Base-by-base conservation (phyloP, 768 basidiomycete species). In the Kwoniella shandongensis region DNA sequence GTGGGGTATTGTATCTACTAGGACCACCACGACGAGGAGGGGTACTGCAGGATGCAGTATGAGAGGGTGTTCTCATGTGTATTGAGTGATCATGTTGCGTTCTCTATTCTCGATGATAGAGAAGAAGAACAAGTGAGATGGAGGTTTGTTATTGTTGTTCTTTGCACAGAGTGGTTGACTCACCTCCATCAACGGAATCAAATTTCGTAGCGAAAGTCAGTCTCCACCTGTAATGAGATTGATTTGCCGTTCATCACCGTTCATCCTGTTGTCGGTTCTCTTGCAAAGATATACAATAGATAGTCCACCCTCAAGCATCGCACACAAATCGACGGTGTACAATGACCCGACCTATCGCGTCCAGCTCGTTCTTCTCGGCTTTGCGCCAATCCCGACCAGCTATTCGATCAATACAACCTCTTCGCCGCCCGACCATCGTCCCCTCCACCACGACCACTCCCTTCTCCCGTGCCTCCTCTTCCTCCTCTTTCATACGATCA, bases 401-500 rank as follows among this genome's bases (percentile, higher is more conserved):
- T 13, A 2, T 36, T 4, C 26, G 30, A 23, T 18, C 26, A 3
- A 41, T 18, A 36, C 1, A 12, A n/a, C 20, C 38, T 23, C 18
- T 23, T 27, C 51, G 27, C 27, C 51, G 41, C 32, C 44, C 23
- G 35, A 32, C 36, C 30, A 18, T 47, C 22, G 25, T 35, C 44
- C 45, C 23, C 44, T n/a, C 30, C 54, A 17, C 32, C 12, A 27
- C 32, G 25, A 26, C 39, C 40, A 5, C 40, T 13, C 8, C 51
- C 6, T 30, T 17, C 10, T 13, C 32, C 13, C 36, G 42, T 35
- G 30, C 56, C 41, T 49, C 40, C 22, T 23, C 42, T 18, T 10
- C 11, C 12, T 25, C 48, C 15, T 42, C 26, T 5, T 58, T 18
- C 40, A 51, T 27, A 51, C 48, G 10, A 51, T 46, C 49, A 29